Evolutionary conservation across 2,329 filamentous ascomycete genomes (phyloP).

Genomic region (Colletotrichum zoysiae): DNA sequence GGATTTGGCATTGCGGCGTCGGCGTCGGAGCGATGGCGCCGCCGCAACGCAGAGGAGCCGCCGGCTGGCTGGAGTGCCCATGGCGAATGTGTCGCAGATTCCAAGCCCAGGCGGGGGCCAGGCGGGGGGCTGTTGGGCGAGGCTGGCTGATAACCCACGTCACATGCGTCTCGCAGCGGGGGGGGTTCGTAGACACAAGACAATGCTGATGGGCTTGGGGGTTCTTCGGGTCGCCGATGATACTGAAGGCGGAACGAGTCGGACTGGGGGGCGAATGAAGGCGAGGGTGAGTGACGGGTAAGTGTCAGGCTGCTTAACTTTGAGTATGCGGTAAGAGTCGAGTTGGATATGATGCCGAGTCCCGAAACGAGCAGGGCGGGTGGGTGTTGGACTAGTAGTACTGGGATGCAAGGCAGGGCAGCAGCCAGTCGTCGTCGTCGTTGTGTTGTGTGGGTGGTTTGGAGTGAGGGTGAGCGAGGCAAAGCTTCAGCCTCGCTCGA

Average conservation of each 20-base stretch:
- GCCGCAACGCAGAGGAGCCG: constrained; percentile 18
- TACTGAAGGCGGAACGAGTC: constrained; percentile 37
- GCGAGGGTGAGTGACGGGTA: neutral
- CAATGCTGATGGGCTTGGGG: constrained; percentile 15
- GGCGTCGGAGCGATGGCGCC: constrained; percentile 16
- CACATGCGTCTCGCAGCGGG: constrained; percentile 4
- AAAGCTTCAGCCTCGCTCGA: constrained; percentile 34
- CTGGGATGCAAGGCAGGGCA: neutral
- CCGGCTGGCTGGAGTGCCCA: constrained; percentile 8
- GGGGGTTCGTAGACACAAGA: constrained; percentile 2
- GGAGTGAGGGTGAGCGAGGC: constrained; percentile 30
- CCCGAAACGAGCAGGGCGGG: constrained; percentile 22
- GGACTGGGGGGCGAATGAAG: constrained; percentile 21
- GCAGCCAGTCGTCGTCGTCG: neutral
- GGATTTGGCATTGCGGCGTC: constrained; percentile 28
- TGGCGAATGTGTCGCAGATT: constrained; percentile 16
- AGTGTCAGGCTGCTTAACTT: neutral
- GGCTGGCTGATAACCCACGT: constrained; percentile 20
- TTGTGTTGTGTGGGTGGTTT: constrained; percentile 8
- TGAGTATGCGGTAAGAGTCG: constrained; percentile 4
- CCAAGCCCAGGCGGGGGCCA: constrained; percentile 8
- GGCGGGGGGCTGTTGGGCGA: constrained; percentile 14
- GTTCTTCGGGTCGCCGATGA: constrained; percentile 32
- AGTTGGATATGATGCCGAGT: constrained; percentile 24
- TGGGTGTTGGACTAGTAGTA: neutral